Conservation (phyloP, 306 rosid genomes). For the Carpinus fangiana region DNA sequence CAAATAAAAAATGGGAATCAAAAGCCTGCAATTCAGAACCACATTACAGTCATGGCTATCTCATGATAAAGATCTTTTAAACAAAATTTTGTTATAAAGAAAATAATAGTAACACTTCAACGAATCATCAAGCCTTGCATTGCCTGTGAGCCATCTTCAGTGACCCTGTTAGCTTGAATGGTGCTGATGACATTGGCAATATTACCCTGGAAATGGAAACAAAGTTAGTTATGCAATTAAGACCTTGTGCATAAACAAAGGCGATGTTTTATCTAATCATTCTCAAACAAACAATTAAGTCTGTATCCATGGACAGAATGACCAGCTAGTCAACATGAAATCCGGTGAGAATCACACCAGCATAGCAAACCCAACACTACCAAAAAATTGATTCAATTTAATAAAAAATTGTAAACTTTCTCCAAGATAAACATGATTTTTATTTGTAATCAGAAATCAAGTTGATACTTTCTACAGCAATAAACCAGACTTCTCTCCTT, state of each 20-base stretch:
- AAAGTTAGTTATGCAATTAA: slow-evolving; percentile 1
- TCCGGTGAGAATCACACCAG: not conserved
- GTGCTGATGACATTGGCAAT: slow-evolving; percentile 71
- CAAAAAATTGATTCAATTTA: not conserved
- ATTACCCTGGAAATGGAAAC: slow-evolving; percentile 57
- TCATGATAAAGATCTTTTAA: not conserved
- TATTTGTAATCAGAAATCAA: not conserved
- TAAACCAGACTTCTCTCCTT: not conserved
- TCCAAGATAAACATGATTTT: not conserved
- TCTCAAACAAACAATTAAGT: not conserved
- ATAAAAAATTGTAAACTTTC: too few species aligned
- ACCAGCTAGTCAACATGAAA: not conserved
- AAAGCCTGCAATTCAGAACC: too few species aligned
- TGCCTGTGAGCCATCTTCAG: slow-evolving; percentile 73
- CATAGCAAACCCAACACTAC: not conserved
- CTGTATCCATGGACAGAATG: not conserved
- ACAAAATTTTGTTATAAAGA: not conserved
- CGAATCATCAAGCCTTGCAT: slow-evolving; percentile 73
- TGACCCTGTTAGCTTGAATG: slow-evolving; percentile 65
- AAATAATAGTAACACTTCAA: slow-evolving; percentile 34
- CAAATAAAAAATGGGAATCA: not conserved
- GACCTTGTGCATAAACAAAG: not conserved
- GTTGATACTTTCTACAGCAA: too few species aligned
- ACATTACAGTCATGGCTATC: not conserved
- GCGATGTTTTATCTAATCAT: not conserved